Evolutionary conservation across 768 basidiomycete species (phyloP), one percentile per base, ranked within the genome.

Genomic region (Boletus bicolor): DNA sequence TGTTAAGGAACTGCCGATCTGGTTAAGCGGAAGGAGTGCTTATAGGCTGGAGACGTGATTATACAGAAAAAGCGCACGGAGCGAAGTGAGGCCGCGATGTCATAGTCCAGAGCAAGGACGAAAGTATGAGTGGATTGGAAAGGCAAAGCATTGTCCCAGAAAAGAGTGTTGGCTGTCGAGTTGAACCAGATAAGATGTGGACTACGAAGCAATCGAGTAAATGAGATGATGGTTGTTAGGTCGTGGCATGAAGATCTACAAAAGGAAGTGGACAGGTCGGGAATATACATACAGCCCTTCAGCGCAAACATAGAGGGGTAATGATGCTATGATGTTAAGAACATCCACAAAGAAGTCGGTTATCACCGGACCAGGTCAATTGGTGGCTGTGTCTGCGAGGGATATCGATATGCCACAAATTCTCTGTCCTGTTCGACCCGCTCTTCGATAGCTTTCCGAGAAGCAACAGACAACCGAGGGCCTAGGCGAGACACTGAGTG

Each of bases 361-460:
- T 35, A 53, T 73, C 66, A 82, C 62, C 78, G 82, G 53, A 87
- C 64, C 41, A 89, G 75, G 66, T 85, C 84, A 59, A 87, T 64
- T 38, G 79, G 82, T 46, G 59, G 60, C 62, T 89, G 85, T 61
- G 88, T 85, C 59, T 78, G 82, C 14, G 90, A 91, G 7, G 91
- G 91, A 70, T 93, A 93, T 39, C 91, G 83, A 68, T 93, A 92
- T 4, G 91, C 89, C 56, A 93, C 84, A 65, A 93, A 93, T 17
- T 92, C 88, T 4, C 82, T 72, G 68, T 91, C 90, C 71, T 89
- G 91, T n/a, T 86, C 79, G n/a, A 93, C 89, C 21, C 90, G 77
- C 62, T 86, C 83, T 62, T 89, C 88, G 52, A 91, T 76, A 45
- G 83, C 83, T 75, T 84, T 91, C 53, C 85, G 80, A 17, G 86